Conservation (phyloP, 192 early-diverging fungal species). For the Podila minutissima region DNA sequence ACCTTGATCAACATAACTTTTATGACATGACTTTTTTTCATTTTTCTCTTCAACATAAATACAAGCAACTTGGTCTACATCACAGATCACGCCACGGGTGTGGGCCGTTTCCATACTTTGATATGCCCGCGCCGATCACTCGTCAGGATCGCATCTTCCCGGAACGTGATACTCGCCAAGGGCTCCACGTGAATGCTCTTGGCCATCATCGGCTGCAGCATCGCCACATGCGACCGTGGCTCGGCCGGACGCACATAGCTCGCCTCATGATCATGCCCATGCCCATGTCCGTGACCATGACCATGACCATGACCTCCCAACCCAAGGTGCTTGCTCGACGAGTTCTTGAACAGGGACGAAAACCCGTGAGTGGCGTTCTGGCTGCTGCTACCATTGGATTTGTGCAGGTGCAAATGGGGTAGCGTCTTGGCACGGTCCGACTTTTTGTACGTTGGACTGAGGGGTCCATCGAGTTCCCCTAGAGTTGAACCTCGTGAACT, state of each 20-base stretch:
- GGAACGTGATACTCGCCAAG: slow-evolving; percentile 69
- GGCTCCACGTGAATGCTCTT: slow-evolving; percentile 72
- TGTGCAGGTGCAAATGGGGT: slow-evolving; percentile 18
- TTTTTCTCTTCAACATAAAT: no score
- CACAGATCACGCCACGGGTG: not conserved
- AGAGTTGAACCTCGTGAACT: not conserved
- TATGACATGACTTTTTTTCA: no score
- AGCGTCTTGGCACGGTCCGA: slow-evolving; percentile 16
- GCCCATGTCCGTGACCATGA: slow-evolving; percentile 4
- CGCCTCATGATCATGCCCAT: not conserved
- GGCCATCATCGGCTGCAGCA: slow-evolving; percentile 75
- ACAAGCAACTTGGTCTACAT: no score
- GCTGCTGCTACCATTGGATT: not conserved
- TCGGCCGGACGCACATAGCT: slow-evolving; percentile 38
- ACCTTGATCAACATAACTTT: no score
- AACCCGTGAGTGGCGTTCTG: not conserved
- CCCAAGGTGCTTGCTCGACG: no score
- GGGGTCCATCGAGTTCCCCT: slow-evolving; percentile 13
- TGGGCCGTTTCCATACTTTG: slow-evolving; percentile 79
- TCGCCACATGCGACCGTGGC: slow-evolving; percentile 65
- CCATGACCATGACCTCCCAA: not conserved
- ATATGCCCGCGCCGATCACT: slow-evolving; percentile 78
- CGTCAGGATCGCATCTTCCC: slow-evolving; percentile 77
- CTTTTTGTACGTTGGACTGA: slow-evolving; percentile 26
- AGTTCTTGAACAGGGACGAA: not conserved